These are phyloP conservation scores for Blastocrithidia nonstop DNA, from an alignment of 208 protist genomes.

Conservation along the genomic window DNA sequence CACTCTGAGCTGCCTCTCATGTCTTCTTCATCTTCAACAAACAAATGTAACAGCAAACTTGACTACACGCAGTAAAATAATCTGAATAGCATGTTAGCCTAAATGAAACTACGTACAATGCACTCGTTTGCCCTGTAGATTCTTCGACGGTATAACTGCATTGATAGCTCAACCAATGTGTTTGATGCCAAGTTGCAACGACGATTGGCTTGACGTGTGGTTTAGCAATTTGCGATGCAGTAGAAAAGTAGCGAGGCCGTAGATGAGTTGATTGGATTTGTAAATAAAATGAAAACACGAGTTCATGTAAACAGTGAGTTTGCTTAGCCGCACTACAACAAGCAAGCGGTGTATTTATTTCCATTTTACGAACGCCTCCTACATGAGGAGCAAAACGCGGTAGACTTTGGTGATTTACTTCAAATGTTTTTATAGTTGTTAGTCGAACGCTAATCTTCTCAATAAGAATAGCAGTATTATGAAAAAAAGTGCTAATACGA, in stretches of 20 bases:
- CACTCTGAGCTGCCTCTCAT: background rate
- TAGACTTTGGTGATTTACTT: slow-evolving; percentile 81
- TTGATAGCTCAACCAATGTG: slow-evolving; percentile 27
- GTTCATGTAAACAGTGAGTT: slow-evolving; percentile 18
- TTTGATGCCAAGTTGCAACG: slow-evolving; percentile 40
- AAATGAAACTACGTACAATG: slow-evolving; percentile 75
- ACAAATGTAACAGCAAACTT: background rate
- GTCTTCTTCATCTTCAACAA: background rate
- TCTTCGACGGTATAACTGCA: slow-evolving; percentile 42
- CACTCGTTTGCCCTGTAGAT: slow-evolving; percentile 74
- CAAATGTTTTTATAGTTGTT: slow-evolving; percentile 56
- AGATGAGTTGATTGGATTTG: slow-evolving; percentile 35
- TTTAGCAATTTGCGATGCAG: slow-evolving; percentile 28
- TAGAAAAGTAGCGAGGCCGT: slow-evolving; percentile 40
- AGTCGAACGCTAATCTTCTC: no score
- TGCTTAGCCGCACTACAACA: no score
- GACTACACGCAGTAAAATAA: background rate
- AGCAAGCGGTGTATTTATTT: slow-evolving; percentile 53
- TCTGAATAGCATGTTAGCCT: background rate
- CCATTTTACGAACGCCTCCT: slow-evolving; percentile 45
- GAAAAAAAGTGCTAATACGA: no score
- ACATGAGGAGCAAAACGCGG: slow-evolving; percentile 42
- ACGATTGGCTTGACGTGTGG: slow-evolving; percentile 29
- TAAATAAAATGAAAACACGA: slow-evolving; percentile 51
- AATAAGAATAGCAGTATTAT: no score